Evolutionary conservation across 164 flowering plant genomes (phyloP).

Genomic region (Magnolia changhungtana): DNA sequence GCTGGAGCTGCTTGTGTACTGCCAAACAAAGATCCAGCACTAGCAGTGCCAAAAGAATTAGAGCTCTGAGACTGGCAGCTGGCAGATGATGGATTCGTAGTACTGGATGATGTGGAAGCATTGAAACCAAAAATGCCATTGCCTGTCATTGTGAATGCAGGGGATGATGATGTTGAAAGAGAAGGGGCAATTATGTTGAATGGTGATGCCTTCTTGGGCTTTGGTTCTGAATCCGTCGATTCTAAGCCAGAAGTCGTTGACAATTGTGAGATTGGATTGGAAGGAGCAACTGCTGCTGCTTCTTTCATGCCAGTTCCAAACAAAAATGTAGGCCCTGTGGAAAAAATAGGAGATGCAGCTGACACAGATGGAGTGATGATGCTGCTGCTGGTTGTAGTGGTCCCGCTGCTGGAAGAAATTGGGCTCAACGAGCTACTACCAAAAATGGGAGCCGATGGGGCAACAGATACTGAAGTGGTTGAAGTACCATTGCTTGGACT

Average conservation of each 20-base stretch:
- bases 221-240: slow-evolving; percentile 24
- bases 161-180: slow-evolving; percentile 23
- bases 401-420: slow-evolving; percentile 13
- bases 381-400: slow-evolving; percentile 7
- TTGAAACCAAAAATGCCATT: slow-evolving; percentile 38
- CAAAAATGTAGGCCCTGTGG: slow-evolving; percentile 28
- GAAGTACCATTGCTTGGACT: slow-evolving; percentile 35
- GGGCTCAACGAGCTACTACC: slow-evolving; percentile 14
- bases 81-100: slow-evolving; percentile 24
- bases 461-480: slow-evolving; percentile 20
- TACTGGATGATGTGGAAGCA: slow-evolving; percentile 26
- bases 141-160: slow-evolving; percentile 21
- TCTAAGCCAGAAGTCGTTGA: slow-evolving; percentile 21
- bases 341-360: slow-evolving; percentile 25
- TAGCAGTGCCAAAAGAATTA: slow-evolving; percentile 25
- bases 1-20: slow-evolving; percentile 27
- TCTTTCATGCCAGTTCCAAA: slow-evolving; percentile 25
- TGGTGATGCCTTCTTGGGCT: slow-evolving; percentile 25
- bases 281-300: slow-evolving; percentile 18
- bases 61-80: slow-evolving; percentile 32
- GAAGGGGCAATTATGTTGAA: slow-evolving; percentile 24
- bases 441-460: slow-evolving; percentile 13
- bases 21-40: slow-evolving; percentile 29
- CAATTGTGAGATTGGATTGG: slow-evolving; percentile 25
- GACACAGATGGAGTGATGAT: slow-evolving; percentile 22